Percentiles rank a stretch among this genome's conserved stretches.
Conservation (phyloP, 345 rosid genomes). For the Acer negundo region DNA sequence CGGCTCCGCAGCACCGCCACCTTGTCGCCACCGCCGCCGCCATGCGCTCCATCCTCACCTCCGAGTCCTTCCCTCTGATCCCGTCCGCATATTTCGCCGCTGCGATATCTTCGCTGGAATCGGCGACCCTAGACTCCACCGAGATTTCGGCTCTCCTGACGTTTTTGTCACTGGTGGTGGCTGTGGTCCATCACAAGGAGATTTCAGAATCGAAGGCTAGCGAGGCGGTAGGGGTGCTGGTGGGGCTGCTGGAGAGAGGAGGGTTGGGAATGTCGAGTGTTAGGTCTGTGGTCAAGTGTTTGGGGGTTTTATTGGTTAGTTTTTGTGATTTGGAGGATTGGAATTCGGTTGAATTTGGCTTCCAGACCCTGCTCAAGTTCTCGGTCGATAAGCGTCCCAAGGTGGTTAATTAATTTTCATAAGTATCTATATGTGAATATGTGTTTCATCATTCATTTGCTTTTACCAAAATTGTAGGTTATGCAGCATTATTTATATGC, state of each 20-base stretch:
- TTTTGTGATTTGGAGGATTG: constrained; percentile 73
- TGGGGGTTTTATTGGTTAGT: constrained; percentile 60
- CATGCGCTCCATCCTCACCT: constrained; percentile 75
- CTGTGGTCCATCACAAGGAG: constrained; percentile 49
- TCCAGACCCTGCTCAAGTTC: constrained; percentile 61
- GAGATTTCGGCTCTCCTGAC: constrained; percentile 71
- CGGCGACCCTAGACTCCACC: constrained; percentile 47
- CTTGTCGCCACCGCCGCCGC: constrained; percentile 88
- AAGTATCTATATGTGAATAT: background rate
- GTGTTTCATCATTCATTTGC: background rate
- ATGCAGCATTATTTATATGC: background rate
- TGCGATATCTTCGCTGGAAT: constrained; percentile 55
- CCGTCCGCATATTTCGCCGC: constrained; percentile 78
- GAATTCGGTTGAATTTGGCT: constrained; percentile 56
- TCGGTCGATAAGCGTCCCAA: constrained; percentile 84
- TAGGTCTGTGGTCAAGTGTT: constrained; percentile 75
- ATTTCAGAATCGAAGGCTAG: constrained; percentile 54
- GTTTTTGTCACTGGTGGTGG: constrained; percentile 60
- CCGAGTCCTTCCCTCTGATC: constrained; percentile 62
- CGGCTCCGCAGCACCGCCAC: constrained; percentile 89
- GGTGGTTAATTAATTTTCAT: constrained; percentile 34
- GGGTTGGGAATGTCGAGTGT: constrained; percentile 61
- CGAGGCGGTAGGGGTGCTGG: constrained; percentile 69
- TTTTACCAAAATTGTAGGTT: too few relatives aligned
- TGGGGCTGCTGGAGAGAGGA: constrained; percentile 41